Evolutionary conservation across 208 protist species (phyloP).

Genomic region (Balamuthia mandrillaris): DNA sequence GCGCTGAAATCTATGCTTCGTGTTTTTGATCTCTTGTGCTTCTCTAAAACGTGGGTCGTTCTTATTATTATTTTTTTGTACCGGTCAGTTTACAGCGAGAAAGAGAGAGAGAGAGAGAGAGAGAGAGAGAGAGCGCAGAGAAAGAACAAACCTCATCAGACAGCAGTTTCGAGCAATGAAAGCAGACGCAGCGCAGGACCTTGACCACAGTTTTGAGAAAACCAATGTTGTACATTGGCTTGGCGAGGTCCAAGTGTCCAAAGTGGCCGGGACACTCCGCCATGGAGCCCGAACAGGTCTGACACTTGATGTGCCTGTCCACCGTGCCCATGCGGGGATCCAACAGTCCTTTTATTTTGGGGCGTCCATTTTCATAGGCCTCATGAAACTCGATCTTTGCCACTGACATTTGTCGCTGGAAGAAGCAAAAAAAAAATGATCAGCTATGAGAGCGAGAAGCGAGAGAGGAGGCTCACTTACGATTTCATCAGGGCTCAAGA

Average conservation of each 20-base stretch:
- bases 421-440: neutral
- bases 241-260: constrained; percentile 94
- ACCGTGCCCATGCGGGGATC: constrained; percentile 81
- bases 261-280: constrained; percentile 94
- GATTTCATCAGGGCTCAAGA: constrained; percentile 82
- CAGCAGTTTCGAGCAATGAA: constrained; percentile 88
- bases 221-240: constrained; percentile 93
- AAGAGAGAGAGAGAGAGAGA: neutral
- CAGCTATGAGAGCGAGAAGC: too few relatives aligned
- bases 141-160: constrained; percentile 61
- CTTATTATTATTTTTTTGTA: neutral
- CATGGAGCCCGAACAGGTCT: constrained; percentile 62
- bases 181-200: constrained; percentile 94
- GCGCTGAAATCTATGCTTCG: constrained; percentile 49
- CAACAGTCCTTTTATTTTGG: constrained; percentile 69
- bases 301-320: constrained; percentile 66
- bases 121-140: neutral
- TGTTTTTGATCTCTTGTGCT: constrained; percentile 50
- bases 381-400: constrained; percentile 57
- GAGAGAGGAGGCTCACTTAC: too few relatives aligned
- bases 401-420: constrained; percentile 70
- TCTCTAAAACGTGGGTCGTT: constrained; percentile 33
- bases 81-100: too few relatives aligned
- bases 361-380: constrained; percentile 63
- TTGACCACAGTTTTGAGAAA: too few relatives aligned